Evolutionary conservation across 257 asterid species (phyloP), one percentile per base, ranked within the genome.

Genomic region (Ajuga chamaepitys): DNA sequence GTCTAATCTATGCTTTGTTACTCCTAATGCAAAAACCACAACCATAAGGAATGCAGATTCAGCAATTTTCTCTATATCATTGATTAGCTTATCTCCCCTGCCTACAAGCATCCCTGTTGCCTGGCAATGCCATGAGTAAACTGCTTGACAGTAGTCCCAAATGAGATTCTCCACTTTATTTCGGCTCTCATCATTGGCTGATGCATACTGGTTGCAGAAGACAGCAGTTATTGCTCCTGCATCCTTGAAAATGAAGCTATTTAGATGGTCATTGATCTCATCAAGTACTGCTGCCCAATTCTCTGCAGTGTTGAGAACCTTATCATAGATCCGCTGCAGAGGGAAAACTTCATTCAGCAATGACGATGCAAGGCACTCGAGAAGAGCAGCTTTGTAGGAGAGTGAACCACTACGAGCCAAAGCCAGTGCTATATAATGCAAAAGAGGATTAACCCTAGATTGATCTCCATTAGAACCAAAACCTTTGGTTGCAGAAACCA

Each of bases 21-120:
- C 97, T 26, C 88, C 86, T 65, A 84, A 74, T 17, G 96, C 80
- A 73, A 93, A 93, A 70, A 93, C 88, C 66, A 87, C 99, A 74
- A 89, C 89, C 99, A 93, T 93, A 67, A 93, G 90, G 66, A 93
- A 89, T 62, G 96, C 80, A 74, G 99, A 89, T 70, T 89, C 99
- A 10, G 85, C 91, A 66, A 93, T 81, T 82, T 87, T 93, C 81
- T 88, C 97, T 41, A 89, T 66, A 65, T 84, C 88, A 65, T 64
- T 80, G 37, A 78, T 78, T 42, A 93, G 66, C 12, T 53, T 68
- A 45, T 70, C 82, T 34, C 75, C 83, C 70, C 72, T 60, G 62
- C 77, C 90, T 17, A 46, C 77, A 83, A 86, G 90, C 72, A 83
- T 53, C 74, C 75, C 21, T 12, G 67, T 78, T 63, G 84, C 80